Conservation (phyloP, 805 yeast species). For the Hanseniaspora lindneri region DNA sequence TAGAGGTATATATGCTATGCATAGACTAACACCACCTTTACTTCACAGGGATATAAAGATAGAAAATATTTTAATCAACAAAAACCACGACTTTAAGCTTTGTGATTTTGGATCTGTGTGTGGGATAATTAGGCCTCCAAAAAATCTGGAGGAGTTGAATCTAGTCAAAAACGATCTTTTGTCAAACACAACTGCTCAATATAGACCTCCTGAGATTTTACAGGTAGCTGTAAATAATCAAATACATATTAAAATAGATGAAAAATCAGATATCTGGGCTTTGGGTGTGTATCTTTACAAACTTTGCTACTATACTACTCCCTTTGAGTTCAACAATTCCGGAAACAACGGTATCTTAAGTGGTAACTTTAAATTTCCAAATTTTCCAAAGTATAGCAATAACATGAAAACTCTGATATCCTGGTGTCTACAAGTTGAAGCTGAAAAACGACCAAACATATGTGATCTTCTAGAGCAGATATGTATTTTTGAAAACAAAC, state of each 20-base stretch:
- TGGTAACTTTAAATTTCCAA: constrained; percentile 43
- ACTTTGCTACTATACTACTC: constrained; percentile 70
- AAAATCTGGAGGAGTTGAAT: constrained; percentile 46
- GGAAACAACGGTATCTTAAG: constrained; percentile 55
- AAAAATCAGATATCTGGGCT: constrained; percentile 80
- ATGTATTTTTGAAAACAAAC: constrained; percentile 45
- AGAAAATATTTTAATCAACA: constrained; percentile 62
- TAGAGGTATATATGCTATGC: constrained; percentile 69
- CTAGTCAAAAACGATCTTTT: constrained; percentile 54
- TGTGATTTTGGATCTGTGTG: constrained; percentile 80
- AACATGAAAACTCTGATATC: constrained; percentile 53
- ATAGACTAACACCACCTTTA: constrained; percentile 56
- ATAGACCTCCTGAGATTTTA: constrained; percentile 75
- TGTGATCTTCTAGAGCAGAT: constrained; percentile 60
- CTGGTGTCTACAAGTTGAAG: constrained; percentile 51
- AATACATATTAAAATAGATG: constrained; percentile 39
- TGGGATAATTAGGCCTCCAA: constrained; percentile 51
- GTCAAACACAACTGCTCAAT: constrained; percentile 76
- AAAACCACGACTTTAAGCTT: constrained; percentile 47
- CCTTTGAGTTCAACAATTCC: constrained; percentile 47
- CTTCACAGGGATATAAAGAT: constrained; percentile 73
- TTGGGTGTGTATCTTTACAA: constrained; percentile 67
- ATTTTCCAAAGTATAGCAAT: constrained; percentile 46
- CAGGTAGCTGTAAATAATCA: constrained; percentile 58
- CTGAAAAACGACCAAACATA: constrained; percentile 60